Evolutionary conservation across 495 filamentous ascomycete species (phyloP).

Genomic region (Darksidea phi): DNA sequence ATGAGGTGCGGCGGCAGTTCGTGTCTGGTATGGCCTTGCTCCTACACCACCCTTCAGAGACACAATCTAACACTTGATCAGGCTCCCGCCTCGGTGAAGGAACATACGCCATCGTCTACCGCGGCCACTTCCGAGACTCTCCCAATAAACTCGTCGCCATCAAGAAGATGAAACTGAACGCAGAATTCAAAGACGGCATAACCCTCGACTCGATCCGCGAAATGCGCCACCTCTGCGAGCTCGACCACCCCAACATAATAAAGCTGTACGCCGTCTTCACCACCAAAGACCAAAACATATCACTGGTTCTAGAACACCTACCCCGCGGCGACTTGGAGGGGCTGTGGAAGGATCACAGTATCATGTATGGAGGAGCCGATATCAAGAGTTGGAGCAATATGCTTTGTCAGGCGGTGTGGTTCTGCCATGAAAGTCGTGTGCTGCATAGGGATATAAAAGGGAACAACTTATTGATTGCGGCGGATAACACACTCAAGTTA

Average conservation of each 20-base stretch:
- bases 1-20: constrained; percentile 81
- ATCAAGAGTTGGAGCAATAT: constrained; percentile 99
- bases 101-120: constrained; percentile 94
- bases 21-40: constrained; percentile 65
- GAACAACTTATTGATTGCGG: constrained; percentile 93
- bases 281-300: constrained; percentile 89
- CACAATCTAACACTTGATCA: constrained; percentile 38
- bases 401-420: constrained; percentile 90
- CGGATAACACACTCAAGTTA: constrained; percentile 89
- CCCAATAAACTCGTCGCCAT: constrained; percentile 78
- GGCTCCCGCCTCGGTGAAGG: constrained; percentile 91
- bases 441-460: constrained; percentile 99
- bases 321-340: constrained; percentile 88
- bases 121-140: constrained; percentile 70
- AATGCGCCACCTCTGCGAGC: constrained; percentile 88
- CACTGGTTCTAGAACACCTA: constrained; percentile 89
- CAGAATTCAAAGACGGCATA: constrained; percentile 80
- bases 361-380: constrained; percentile 75
- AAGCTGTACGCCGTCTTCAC: constrained; percentile 86
- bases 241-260: constrained; percentile 96
- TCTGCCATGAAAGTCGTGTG: constrained; percentile 92
- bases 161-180: constrained; percentile 96
- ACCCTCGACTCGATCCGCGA: constrained; percentile 93
- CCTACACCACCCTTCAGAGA: background rate
- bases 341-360: constrained; percentile 60